phyloP scores from a whole-genome alignment of 176 grass and related monocot species.

The Pontederia crassipes region DNA sequence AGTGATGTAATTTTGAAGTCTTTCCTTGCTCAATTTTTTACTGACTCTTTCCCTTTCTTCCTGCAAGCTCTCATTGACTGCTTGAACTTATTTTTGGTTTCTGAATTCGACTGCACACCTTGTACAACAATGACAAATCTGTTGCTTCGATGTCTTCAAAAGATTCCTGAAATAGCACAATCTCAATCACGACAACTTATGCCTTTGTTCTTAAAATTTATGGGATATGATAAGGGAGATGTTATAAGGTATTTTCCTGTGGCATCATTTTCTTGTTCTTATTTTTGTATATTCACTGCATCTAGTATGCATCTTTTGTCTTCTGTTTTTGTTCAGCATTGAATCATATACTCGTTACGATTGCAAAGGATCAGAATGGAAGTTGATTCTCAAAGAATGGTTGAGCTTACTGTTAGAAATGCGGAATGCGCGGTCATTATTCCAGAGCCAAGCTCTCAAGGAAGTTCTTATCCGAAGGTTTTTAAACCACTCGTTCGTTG shows the following conservation, averaged over 20 bases:
- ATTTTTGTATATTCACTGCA: not conserved
- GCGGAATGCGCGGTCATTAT: constrained; percentile 79
- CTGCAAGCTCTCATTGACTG: constrained; percentile 44
- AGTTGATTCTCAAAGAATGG: constrained; percentile 85
- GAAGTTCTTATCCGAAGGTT: constrained; percentile 78
- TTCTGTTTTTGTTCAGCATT: constrained; percentile 36
- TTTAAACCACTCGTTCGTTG: not conserved
- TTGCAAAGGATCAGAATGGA: constrained; percentile 84
- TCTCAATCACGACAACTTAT: constrained; percentile 79
- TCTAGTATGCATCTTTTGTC: constrained; percentile 17
- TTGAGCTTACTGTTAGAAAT: constrained; percentile 63
- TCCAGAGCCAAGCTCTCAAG: constrained; percentile 54
- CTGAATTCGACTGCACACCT: constrained; percentile 60
- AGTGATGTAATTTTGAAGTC: not conserved
- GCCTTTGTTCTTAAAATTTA: constrained; percentile 81
- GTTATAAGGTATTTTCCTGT: constrained; percentile 48
- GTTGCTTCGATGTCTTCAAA: constrained; percentile 76
- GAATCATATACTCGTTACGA: constrained; percentile 44
- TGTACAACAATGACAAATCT: constrained; percentile 36
- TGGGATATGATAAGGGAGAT: constrained; percentile 55
- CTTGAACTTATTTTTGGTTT: constrained; percentile 51
- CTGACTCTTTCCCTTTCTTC: constrained; percentile 17
- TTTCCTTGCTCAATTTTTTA: not conserved
- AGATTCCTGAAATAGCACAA: constrained; percentile 77
- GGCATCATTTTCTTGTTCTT: not conserved